These are phyloP conservation scores for Linanthus parryae DNA, from an alignment of 148 eudicot species.

Conservation along the genomic window DNA sequence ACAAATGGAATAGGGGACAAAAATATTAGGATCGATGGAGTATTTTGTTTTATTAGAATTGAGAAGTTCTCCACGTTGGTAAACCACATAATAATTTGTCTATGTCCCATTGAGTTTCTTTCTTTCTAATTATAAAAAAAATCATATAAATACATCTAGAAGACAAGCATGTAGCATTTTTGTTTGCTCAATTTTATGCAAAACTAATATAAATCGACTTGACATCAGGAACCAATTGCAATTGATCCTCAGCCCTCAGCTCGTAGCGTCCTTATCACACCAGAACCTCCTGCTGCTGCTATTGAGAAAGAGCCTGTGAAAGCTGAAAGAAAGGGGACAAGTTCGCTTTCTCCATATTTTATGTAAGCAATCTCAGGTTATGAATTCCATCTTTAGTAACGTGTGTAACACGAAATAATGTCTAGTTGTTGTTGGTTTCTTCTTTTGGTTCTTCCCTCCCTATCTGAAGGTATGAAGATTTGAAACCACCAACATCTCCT, in stretches of 20 bases:
- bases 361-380: conserved; percentile 38
- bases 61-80: no score
- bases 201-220: no score
- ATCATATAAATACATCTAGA: background rate
- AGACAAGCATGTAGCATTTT: background rate
- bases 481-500: conserved; percentile 70
- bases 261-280: no score
- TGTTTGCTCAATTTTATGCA: no score
- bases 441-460: background rate
- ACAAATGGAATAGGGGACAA: background rate
- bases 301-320: conserved; percentile 25
- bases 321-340: conserved; percentile 24
- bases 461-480: conserved; percentile 45
- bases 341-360: conserved; percentile 60
- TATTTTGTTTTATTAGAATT: no score
- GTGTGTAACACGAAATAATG: no score
- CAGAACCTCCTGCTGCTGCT: no score
- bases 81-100: no score
- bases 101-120: no score
- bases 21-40: no score
- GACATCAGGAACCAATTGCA: conserved; percentile 34
- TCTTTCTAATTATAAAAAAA: no score
- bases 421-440: no score
- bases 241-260: conserved; percentile 19
- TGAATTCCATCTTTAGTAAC: conserved; percentile 2